phyloP scores from a whole-genome alignment of 106 monocot genomes.

The Dendrobium nobile region DNA sequence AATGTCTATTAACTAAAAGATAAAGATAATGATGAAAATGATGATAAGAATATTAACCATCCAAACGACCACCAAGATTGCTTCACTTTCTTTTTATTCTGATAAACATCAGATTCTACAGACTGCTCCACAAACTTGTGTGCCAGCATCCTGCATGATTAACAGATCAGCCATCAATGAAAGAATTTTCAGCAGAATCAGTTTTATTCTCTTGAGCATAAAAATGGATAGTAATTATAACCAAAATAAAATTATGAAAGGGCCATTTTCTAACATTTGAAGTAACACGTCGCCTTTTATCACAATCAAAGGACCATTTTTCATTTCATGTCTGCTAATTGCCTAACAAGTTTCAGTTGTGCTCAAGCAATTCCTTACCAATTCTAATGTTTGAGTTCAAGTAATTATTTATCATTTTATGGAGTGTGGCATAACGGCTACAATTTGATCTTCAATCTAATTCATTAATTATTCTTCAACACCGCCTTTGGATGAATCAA shows the following conservation, averaged over 20 bases:
- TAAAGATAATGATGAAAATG: background rate
- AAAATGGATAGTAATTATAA: background rate
- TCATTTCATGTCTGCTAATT: background rate
- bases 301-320: background rate
- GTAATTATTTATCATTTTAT: background rate
- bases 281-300: background rate
- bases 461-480: background rate
- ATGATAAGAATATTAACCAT: constrained; percentile 34
- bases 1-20: background rate
- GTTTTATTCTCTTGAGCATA: background rate
- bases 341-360: background rate
- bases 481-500: background rate
- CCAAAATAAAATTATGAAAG: background rate
- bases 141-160: constrained; percentile 80
- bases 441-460: background rate
- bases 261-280: background rate
- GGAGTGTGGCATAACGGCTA: background rate
- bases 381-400: background rate
- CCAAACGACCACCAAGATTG: constrained; percentile 91
- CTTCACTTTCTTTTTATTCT: constrained; percentile 44
- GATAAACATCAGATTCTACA: constrained; percentile 38
- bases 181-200: background rate
- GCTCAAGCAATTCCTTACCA: background rate
- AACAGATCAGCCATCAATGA: background rate
- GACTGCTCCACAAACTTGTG: constrained; percentile 86